Base-by-base conservation (phyloP, 2,329 filamentous ascomycete genomes). In the Corniculantispora saksenae region DNA sequence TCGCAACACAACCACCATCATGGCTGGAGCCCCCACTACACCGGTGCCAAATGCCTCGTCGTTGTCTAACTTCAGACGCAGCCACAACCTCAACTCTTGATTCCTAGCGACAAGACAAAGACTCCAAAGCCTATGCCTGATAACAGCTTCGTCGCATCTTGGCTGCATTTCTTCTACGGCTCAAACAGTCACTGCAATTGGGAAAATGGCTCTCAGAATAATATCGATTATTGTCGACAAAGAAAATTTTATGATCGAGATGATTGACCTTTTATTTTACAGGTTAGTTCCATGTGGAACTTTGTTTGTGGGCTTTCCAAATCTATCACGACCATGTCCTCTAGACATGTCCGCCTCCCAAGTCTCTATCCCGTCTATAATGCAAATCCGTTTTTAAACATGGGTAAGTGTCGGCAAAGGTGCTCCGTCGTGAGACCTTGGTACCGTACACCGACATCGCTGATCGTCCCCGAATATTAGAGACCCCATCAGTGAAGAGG, bases 251-350 rank as follows among this genome's bases (percentile, higher is more conserved):
- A 71, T 72, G 74, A 74, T 69, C 72, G 73, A 74, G 75, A 76
- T 75, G 74, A 76, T 76, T 76, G 76, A 77, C 74, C 61, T 77
- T 79, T 78, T 77, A 79, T 77, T 79, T 78, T 79, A 79, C 77
- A 79, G 75, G 72, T 75, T 71, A 70, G 70, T 77, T 75, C 73
- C 73, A 68, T 70, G 69, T 71, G 73, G 73, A 69, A 74, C 73
- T 69, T 63, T 48, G 55, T 72, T 47, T 72, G 71, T 68, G 72
- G 72, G 71, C 69, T 72, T 72, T 70, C 72, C 73, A 75, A 73
- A 70, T 77, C 73, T 73, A 75, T 74, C 70, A 75, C 71, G 75
- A 72, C 70, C 72, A 73, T 74, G 70, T 71, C 68, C 67, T 70
- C 71, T 73, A 70, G 68, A 70, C 69, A 72, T 71, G 72, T 71